Conservation (phyloP, 352 stramenopile species). For the Halophytophthora polymorphica region DNA sequence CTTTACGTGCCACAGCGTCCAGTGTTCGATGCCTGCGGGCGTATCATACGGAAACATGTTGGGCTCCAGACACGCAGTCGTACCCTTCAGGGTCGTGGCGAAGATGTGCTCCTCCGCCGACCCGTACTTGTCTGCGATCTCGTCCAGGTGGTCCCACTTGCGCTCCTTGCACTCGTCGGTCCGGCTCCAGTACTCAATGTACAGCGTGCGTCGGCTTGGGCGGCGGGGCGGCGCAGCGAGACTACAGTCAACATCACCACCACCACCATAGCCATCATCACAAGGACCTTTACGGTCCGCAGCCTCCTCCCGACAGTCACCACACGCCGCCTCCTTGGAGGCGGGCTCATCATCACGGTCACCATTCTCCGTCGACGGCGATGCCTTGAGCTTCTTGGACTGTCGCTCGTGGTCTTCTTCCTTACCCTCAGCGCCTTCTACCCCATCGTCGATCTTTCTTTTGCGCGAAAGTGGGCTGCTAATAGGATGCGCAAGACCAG, state of each 20-base stretch:
- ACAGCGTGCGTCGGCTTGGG: constrained; percentile 68
- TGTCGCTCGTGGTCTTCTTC: constrained; percentile 6
- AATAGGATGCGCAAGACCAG: constrained; percentile 53
- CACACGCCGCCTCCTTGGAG: constrained; percentile 22
- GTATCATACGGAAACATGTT: constrained; percentile 91
- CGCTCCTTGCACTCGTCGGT: constrained; percentile 86
- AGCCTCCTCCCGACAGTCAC: constrained; percentile 4
- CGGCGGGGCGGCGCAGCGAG: constrained; percentile 10
- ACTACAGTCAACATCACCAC: constrained; percentile 64
- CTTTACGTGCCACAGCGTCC: constrained; percentile 81
- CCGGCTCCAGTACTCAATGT: constrained; percentile 88
- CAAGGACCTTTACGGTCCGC: constrained; percentile 3
- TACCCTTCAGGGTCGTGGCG: constrained; percentile 75
- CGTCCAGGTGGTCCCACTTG: constrained; percentile 87
- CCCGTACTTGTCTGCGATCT: constrained; percentile 74
- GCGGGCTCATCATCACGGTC: constrained; percentile 41
- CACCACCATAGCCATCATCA: constrained; percentile 26
- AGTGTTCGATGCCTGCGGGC: constrained; percentile 85
- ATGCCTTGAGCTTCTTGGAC: constrained; percentile 31
- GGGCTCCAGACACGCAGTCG: constrained; percentile 77
- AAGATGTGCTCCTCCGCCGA: constrained; percentile 83
- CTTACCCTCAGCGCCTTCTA: constrained; percentile 15
- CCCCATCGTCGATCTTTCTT: constrained; percentile 44
- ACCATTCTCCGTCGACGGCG: constrained; percentile 21
- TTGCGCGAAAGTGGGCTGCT: constrained; percentile 63